Evolutionary conservation across 805 yeast species (phyloP), one percentile per base, ranked within the genome.

Genomic region (Vanderwaltozyma yarrowii): DNA sequence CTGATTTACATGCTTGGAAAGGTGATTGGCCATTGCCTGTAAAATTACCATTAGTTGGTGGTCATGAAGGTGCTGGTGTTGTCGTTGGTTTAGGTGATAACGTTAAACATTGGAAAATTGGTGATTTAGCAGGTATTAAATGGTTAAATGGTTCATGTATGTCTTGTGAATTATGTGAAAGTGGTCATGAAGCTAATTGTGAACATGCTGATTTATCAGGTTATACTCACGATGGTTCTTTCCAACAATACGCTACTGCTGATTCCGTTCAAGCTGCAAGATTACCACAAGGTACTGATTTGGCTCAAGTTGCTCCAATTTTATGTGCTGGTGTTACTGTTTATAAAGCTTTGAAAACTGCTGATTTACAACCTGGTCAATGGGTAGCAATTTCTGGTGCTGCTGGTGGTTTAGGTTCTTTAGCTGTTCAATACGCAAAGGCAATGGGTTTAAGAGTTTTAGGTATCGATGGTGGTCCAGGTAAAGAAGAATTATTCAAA

Each of bases 201-300:
- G 42, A 42, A 21, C 42, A 58, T 18, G 76, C 74, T 13, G 76
- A 67, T 41, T 61, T 71, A 42, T 71, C 74, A 11, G 78, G 78
- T 45, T 71, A 71, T 59, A 70, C 75, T 12, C 75, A 70, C 44
- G 76, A 72, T 47, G 78, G 95, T 44, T 76, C 92, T 15, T 83
- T 85, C 76, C 94, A 85, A 63, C 84, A 84, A 64, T 84, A 81
- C 58, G 89, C 88, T 27, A 77, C 88, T 31, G 94, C 88, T 26
- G 87, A 83, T 61, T 87, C 89, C 19, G 69, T 80, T 35, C 92
- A 83, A 57, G 94, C 92, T 24, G 92, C 94, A n/a, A 66, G 69
- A 45, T 73, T 84, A 48, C 86, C 92, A 34, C 55, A 71, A 52
- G 80, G 77, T 36, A 66, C 81, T 21, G 86, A 85, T 55, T 70